Base-by-base conservation (phyloP, 2,329 filamentous ascomycete genomes). In the Colletotrichum sp. region DNA sequence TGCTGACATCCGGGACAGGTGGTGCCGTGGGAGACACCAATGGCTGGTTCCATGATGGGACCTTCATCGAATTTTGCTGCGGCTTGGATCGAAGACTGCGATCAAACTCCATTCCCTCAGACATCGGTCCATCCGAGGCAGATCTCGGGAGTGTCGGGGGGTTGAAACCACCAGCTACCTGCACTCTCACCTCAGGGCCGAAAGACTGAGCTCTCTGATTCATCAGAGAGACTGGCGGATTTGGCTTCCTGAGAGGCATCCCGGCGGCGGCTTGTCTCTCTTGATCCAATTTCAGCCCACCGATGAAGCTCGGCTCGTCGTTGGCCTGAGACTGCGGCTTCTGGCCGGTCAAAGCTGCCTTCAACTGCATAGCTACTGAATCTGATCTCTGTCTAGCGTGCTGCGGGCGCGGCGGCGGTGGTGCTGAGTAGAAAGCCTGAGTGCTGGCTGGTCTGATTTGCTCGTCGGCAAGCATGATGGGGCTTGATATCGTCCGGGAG, bases 281-380 rank as follows among this genome's bases (percentile, higher is more conserved):
- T 61, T 83, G 79, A 61, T 85, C 84, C 18, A 86, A 79, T 70
- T 86, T 86, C 67, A 82, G 81, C 24, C 83, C 84, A 2, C 85
- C 84, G 29, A 87, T 82, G 74, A 87, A 87, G 15, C 81, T 81
- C 3, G 78, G 79, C 8, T 82, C 77, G n/a, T 75, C 76, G 11
- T 33, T 57, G 43, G 9, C 16, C 5, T 57, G 68, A 16, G 27
- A 24, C 9, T 31, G 77, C 73, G 24, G 69, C 75, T 63, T 79
- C 11, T 69, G 21, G n/a, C 74, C 74, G 8, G 72, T 75, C 33
- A 76, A 54, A 12, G 66, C 74, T 7, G 74, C 74, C 33, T 71
- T 71, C 9, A 76, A 21, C 51, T 76, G 75, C 66, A 75, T 74
- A 9, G 75, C 65, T 13, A 76, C 75, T 11, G 73, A 75, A 36